Evolutionary conservation across 164 flowering plant species (phyloP).

Genomic region (Nymphaea thermarum): DNA sequence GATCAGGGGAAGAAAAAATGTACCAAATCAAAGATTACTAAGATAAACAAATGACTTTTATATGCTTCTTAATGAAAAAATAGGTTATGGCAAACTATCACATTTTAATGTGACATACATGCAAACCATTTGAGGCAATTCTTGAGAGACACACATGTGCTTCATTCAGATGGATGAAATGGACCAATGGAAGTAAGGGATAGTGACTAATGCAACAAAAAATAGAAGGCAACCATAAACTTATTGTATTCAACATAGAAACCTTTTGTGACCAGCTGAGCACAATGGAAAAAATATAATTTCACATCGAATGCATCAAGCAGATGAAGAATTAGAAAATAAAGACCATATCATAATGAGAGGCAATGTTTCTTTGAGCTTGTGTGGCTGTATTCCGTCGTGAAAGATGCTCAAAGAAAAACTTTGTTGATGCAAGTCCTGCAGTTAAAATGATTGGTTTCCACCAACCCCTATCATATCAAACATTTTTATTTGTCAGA

Average conservation of each 20-base stretch:
- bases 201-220: not conserved
- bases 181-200: not conserved
- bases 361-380: constrained; percentile 87
- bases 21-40: not conserved
- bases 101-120: not conserved
- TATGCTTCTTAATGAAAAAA: too few species aligned
- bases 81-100: not conserved
- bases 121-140: too few species aligned
- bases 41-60: not conserved
- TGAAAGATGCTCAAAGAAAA: constrained; percentile 54
- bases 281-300: not conserved
- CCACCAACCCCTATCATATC: constrained; percentile 88
- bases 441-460: constrained; percentile 77
- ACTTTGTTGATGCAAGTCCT: constrained; percentile 70
- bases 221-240: too few species aligned
- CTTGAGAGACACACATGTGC: not conserved
- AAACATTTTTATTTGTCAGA: not conserved
- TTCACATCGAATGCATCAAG: not conserved
- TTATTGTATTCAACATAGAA: too few species aligned
- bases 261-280: not conserved
- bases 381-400: constrained; percentile 77
- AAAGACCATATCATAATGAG: constrained; percentile 79
- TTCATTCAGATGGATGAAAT: not conserved
- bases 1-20: not conserved
- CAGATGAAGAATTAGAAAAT: not conserved